Evolutionary conservation across 169 alveolate genomes (phyloP), one percentile per base, ranked within the genome.

Genomic region (Eimeria zaria): DNA sequence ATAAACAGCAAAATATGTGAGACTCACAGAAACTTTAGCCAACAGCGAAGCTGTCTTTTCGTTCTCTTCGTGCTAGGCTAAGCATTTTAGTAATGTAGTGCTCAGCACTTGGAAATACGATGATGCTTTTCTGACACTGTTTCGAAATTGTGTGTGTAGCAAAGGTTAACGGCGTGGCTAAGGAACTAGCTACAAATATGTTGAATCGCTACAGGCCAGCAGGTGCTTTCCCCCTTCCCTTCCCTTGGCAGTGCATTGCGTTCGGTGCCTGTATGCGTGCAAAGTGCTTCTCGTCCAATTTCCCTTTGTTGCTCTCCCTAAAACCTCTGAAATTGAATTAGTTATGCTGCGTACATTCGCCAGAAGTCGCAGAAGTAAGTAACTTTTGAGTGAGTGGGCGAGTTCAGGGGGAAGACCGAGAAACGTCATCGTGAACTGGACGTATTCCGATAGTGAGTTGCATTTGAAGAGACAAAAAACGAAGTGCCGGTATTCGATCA

Each of bases 381-480:
- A 73, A 53, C 1, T 1, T 46, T 36, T 9, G 64, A 48, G 67
- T 78, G 88, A 27, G 46, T 27, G 64, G 14, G n/a, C 48, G 67
- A 11, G 7, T 62, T 6, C 83, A 87, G 94, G 94, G 20, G 94
- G 83, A 60, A 87, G 33, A 27, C 83, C 81, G 67, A 87, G 41
- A 55, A 87, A 62, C 48, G 94, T 87, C 83, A 24, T 87, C 46
- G 94, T 87, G 67, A 64, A 36, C 39, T 62, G 44, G 94, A 64
- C 94, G 18, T 87, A 87, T 87, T 48, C 94, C 44, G 94, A 64
- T 74, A 12, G 94, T 87, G 71, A 46, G 94, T 87, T 41, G 11
- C 22, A 30, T 16, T 60, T 74, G 44, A 20, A 44, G 60, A 78
- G 27, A 46, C 44, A 78, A 39, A 22, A 39, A 39, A 0, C 83